Evolutionary conservation across 345 rosid species (phyloP), one percentile per base, ranked within the genome.

Genomic region (Dipteronia dyeriana): DNA sequence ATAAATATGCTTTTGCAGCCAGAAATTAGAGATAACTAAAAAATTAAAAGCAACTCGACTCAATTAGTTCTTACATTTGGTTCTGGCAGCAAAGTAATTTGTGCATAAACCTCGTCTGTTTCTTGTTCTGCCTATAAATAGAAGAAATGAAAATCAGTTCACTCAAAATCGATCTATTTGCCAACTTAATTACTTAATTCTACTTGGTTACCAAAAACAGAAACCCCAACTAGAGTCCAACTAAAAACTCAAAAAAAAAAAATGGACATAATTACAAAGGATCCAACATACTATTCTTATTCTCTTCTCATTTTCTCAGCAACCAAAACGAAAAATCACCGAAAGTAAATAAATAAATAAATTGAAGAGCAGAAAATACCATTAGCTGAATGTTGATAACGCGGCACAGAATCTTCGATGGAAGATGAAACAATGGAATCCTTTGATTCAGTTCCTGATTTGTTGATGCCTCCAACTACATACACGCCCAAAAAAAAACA

Each of bases 101-200:
- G 98, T 14, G 98, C 95, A 89, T 94, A 96, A 26, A 96, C 98
- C 79, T 96, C 99, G 70, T 96, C 99, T 2, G 98, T 92, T 49
- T 96, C 99, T 84, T 82, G 97, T 83, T 94, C 99, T 17, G 98
- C 98, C 99, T 96, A 81, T 62, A 68, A 80, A 76, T 56, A 82
- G 70, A 59, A 77, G 9, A 59, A 72, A 57, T 41, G 19, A 41
- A 74, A 45, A 34, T 70, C 39, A 70, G 53, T 62, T 75, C 63
- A 45, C 9, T 68, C 34, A 49, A 74, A 76, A 64, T 73, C 59
- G 77, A 67, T 31, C 38, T 49, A 25, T 25, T 25, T n/a, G 56
- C 26, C 45, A 76, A 69, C 23, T 43, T 51, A 29, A 63, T 65
- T 54, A 41, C 14, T 23, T 13, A 25, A 45, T 43, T 47, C 51